phyloP scores from a whole-genome alignment of 495 filamentous ascomycete species.

The Penicillium goetzii region DNA sequence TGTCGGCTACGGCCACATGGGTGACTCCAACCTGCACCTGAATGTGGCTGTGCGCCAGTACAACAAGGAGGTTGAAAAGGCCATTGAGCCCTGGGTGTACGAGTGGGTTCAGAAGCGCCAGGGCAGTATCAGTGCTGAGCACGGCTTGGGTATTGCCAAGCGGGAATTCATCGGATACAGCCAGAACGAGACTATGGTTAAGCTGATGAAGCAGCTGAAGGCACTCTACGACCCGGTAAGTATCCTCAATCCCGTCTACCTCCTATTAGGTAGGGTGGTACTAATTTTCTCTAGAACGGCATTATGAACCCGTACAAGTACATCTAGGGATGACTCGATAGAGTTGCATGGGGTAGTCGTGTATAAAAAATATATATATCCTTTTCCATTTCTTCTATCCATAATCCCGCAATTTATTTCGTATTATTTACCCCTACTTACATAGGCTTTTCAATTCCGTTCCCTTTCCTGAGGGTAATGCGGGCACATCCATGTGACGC shows the following conservation, averaged over 20 bases:
- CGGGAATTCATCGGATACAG: constrained; percentile 93
- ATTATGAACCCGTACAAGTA: constrained; percentile 97
- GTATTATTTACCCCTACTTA: constrained; percentile 1
- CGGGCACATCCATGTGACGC: constrained; percentile 8
- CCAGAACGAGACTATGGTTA: constrained; percentile 80
- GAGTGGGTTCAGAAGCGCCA: constrained; percentile 89
- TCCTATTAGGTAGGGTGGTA: neutral
- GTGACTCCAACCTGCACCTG: constrained; percentile 91
- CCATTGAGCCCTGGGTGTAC: constrained; percentile 92
- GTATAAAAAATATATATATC: constrained; percentile 12
- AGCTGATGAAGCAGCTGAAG: constrained; percentile 94
- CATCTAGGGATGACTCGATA: constrained; percentile 47
- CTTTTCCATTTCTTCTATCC: neutral
- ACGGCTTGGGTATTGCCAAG: constrained; percentile 93
- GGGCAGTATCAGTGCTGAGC: constrained; percentile 94
- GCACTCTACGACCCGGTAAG: constrained; percentile 87
- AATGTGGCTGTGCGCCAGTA: constrained; percentile 83
- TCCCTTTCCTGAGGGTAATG: neutral
- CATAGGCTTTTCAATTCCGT: neutral
- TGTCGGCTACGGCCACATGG: constrained; percentile 98
- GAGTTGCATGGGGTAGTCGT: neutral
- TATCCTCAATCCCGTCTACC: constrained; percentile 18
- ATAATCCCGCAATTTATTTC: neutral
- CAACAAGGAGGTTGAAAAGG: constrained; percentile 86
- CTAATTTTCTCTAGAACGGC: constrained; percentile 64